Evolutionary conservation across 2,329 filamentous ascomycete genomes (phyloP).

Genomic region (Colletotrichum australisinense): DNA sequence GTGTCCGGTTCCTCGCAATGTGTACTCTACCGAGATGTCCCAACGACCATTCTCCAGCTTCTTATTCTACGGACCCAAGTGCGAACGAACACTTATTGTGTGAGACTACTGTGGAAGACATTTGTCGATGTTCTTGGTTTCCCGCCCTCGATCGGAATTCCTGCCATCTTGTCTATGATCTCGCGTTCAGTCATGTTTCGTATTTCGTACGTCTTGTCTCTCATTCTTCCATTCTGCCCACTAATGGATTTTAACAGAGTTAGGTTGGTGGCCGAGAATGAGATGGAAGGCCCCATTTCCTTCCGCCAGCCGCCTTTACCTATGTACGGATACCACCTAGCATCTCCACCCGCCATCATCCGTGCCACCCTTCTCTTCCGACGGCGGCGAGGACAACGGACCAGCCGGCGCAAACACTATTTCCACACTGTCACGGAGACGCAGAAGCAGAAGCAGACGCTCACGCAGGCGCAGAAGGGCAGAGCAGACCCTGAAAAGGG

Average conservation of each 20-base stretch:
- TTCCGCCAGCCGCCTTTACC: not conserved
- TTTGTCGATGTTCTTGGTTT: not conserved
- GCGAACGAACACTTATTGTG: not conserved
- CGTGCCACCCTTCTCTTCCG: slow-evolving; percentile 10
- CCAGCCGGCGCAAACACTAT: slow-evolving; percentile 18
- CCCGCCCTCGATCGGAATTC: slow-evolving; percentile 22
- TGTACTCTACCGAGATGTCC: not conserved
- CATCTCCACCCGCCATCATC: slow-evolving; percentile 6
- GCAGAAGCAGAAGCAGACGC: not conserved
- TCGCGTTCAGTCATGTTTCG: not conserved
- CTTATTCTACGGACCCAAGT: not conserved
- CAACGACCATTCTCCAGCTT: not conserved
- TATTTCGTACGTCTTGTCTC: slow-evolving; percentile 12
- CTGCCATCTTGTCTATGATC: slow-evolving; percentile 31
- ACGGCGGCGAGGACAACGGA: not conserved
- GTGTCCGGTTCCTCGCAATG: not conserved
- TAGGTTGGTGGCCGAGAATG: not conserved
- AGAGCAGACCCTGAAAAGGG: slow-evolving; percentile 22
- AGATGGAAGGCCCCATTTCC: not conserved
- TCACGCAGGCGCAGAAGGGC: not conserved
- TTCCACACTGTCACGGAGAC: slow-evolving; percentile 19
- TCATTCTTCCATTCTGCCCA: slow-evolving; percentile 17
- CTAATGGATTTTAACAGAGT: not conserved
- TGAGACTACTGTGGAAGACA: not conserved
- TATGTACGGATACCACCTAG: not conserved